Conservation (phyloP, 164 flowering plant genomes). For the Paratinospora sagittata region DNA sequence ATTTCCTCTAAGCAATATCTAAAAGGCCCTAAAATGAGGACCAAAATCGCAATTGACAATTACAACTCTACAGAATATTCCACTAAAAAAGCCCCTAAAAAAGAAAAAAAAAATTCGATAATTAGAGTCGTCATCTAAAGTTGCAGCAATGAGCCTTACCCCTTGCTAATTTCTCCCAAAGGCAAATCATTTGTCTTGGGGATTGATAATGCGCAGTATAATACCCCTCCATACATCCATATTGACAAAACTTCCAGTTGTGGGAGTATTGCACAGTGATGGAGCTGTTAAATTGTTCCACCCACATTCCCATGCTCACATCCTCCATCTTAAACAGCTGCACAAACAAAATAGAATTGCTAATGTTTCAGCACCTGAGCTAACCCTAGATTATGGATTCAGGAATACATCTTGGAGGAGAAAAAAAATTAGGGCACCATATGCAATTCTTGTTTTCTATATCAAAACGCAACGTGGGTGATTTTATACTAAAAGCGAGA, state of each 20-base stretch:
- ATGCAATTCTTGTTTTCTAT: too few species aligned
- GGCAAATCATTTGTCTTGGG: constrained; percentile 93
- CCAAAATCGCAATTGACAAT: neutral
- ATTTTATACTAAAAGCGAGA: neutral
- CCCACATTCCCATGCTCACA: constrained; percentile 99
- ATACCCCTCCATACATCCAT: constrained; percentile 88
- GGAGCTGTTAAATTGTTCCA: constrained; percentile 75
- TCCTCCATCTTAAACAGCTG: constrained; percentile 99
- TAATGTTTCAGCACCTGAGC: neutral
- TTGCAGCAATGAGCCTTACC: too few species aligned
- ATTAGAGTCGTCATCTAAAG: constrained; percentile 21
- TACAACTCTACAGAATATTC: neutral
- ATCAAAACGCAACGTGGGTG: neutral
- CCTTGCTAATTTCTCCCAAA: too few species aligned
- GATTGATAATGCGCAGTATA: too few species aligned
- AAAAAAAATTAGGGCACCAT: neutral
- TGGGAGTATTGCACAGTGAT: constrained; percentile 69
- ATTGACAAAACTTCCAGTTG: constrained; percentile 91
- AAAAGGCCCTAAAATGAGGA: neutral
- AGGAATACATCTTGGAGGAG: neutral
- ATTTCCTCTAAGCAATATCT: neutral
- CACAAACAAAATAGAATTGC: constrained; percentile 7
- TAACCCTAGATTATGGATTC: neutral
- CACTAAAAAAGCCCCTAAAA: neutral
- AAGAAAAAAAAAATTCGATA: neutral